Conservation (phyloP, 139 green algal genomes). For the Chlorella vulgaris region DNA sequence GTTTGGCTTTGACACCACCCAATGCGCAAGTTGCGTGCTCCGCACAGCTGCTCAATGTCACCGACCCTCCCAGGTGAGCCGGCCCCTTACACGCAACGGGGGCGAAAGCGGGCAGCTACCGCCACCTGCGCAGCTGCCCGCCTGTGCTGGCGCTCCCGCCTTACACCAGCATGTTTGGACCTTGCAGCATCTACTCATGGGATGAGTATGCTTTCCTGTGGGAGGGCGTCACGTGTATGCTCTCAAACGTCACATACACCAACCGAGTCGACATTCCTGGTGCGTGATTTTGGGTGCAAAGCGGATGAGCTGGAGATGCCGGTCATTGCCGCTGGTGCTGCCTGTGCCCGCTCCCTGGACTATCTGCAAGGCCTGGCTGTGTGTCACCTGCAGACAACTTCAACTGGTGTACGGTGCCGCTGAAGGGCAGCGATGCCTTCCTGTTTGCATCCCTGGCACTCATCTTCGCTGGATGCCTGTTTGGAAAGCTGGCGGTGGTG, state of each 20-base stretch:
- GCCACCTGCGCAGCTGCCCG: background rate
- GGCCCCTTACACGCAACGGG: background rate
- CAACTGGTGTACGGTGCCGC: slow-evolving; percentile 41
- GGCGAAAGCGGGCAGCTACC: background rate
- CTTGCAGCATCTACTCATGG: slow-evolving; percentile 33
- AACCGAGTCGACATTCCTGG: slow-evolving; percentile 12
- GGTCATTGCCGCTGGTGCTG: background rate
- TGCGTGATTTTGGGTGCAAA: background rate
- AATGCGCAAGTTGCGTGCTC: slow-evolving; percentile 27
- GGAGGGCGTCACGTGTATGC: slow-evolving; percentile 31
- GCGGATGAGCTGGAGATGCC: background rate
- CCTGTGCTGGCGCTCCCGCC: background rate
- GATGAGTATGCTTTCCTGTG: slow-evolving; percentile 18
- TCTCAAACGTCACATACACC: slow-evolving; percentile 35
- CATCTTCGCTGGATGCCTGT: slow-evolving; percentile 36
- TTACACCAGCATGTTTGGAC: background rate
- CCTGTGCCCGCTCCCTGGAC: background rate
- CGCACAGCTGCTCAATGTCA: slow-evolving; percentile 38
- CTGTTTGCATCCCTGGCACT: slow-evolving; percentile 54
- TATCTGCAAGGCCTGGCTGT: background rate
- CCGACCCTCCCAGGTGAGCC: slow-evolving; percentile 30
- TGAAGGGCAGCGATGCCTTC: slow-evolving; percentile 40
- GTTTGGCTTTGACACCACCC: background rate
- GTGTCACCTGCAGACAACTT: slow-evolving; percentile 15
- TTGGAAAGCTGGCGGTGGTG: slow-evolving; percentile 53